Base-by-base conservation (phyloP, 441 rosid species). In the Croton setiger region DNA sequence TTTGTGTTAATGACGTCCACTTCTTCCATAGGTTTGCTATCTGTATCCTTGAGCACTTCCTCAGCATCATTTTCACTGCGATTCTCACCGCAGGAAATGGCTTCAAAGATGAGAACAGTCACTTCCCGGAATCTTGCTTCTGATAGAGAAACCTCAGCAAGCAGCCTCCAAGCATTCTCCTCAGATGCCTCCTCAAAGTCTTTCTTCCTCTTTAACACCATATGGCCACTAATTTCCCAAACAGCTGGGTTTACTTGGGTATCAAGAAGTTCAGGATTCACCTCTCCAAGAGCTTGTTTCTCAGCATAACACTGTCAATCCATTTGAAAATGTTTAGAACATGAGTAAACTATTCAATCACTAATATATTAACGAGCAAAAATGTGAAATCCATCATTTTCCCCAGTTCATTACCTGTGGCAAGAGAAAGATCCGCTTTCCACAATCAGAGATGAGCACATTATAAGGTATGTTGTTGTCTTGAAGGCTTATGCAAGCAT, bases 221-320 rank as follows among this genome's bases (percentile, higher is more conserved):
- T 92, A 63, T 95, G 99, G 43, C 99, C 99, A 60, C 99, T 89
- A 18, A 95, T 90, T 76, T 95, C 99, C 99, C 98, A 95, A 62
- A 92, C 99, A 3, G 98, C 99, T 58, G 99, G 99, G 76, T 95
- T 95, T 80, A 95, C 99, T 67, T 92, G 99, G 10, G 99, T 92
- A 58, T 92, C 98, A 59, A 89, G 78, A 63, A 95, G 84, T 82
- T 89, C 95, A 0, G 84, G 33, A 74, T 88, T 87, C 71, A 95
- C 96, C 78, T 90, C 97, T 61, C 99, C 99, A n/a, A 90, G 88
- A 51, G 97, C 99, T 86, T 89, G 99, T 64, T 89, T 95, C 92
- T 92, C 99, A 9, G 99, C 98, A 79, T 92, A 95, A 74, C 99
- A 89, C 98, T 95, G 87, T 59, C 35, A 39, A 31, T 31, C 57